Percentiles rank a stretch among this genome's conserved stretches.
Conservation (phyloP, 23 red algal genomes). For the Pyropia yezoensis region DNA sequence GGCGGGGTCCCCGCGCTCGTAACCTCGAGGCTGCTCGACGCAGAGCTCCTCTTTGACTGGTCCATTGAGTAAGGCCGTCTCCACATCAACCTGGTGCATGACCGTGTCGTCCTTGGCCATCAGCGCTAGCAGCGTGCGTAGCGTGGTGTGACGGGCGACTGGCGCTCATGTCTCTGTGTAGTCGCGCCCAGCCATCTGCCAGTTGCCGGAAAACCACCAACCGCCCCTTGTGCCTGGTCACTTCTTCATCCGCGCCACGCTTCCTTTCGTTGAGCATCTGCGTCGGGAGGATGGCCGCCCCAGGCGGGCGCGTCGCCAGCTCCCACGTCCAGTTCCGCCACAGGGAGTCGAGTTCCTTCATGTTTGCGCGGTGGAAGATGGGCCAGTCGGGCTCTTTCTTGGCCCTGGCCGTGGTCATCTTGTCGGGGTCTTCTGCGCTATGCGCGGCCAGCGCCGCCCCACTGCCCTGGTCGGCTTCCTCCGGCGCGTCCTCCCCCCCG, state of each 20-base stretch:
- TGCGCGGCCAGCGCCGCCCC: too few relatives aligned
- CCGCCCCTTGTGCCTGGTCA: slow-evolving; percentile 25
- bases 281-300: too few relatives aligned
- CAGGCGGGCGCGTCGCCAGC: too few relatives aligned
- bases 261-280: slow-evolving; percentile 5
- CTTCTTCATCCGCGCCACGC: background rate
- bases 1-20: background rate
- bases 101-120: slow-evolving; percentile 2
- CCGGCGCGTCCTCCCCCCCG: too few relatives aligned
- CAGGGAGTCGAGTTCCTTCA: slow-evolving; percentile 2
- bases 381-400: too few relatives aligned
- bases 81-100: slow-evolving; percentile 20
- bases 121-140: slow-evolving; percentile 13
- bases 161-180: slow-evolving; percentile 29
- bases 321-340: background rate
- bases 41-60: slow-evolving; percentile 1
- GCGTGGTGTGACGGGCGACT: slow-evolving; percentile 16
- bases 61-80: slow-evolving; percentile 25
- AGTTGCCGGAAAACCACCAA: slow-evolving; percentile 13
- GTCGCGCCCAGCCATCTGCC: background rate
- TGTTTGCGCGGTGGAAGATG: too few relatives aligned
- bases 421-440: too few relatives aligned
- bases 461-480: too few relatives aligned
- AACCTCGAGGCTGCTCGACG: slow-evolving; percentile 28
- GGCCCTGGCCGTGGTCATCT: too few relatives aligned